These are phyloP conservation scores for Eimeria sp. DNA, from an alignment of 169 alveolate species.

Conservation along the genomic window DNA sequence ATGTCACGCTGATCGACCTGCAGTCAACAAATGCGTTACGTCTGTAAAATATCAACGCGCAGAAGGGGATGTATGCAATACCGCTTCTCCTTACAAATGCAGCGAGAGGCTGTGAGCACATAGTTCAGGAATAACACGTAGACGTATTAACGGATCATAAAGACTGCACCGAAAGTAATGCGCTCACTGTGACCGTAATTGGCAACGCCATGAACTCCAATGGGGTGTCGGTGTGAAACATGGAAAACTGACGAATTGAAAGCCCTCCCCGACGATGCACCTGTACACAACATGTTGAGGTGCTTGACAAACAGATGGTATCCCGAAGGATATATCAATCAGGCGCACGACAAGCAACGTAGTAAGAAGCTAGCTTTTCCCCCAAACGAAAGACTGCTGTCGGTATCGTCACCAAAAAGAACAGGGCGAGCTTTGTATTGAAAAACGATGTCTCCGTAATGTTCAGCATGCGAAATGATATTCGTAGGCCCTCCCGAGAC, in stretches of 20 bases:
- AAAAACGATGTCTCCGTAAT: constrained; percentile 85
- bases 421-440: constrained; percentile 84
- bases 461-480: constrained; percentile 86
- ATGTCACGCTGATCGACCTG: constrained; percentile 80
- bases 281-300: constrained; percentile 29
- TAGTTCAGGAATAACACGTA: not conserved
- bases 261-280: constrained; percentile 77
- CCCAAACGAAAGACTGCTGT: not conserved
- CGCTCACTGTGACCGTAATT: constrained; percentile 84
- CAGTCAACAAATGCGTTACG: not conserved
- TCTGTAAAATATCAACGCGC: not conserved
- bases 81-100: not conserved
- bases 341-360: not conserved
- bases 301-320: not conserved
- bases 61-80: not conserved
- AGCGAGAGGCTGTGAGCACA: not conserved
- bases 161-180: not conserved
- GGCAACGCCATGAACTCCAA: constrained; percentile 87
- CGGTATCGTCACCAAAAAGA: constrained; percentile 57
- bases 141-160: not conserved
- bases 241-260: constrained; percentile 80
- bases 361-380: not conserved
- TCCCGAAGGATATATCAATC: not conserved
- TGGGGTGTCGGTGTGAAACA: constrained; percentile 85
- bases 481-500: constrained; percentile 20